Percentiles rank a stretch among this genome's conserved stretches.
Conservation (phyloP, 805 yeast species). For the Lipomyces yamadae region DNA sequence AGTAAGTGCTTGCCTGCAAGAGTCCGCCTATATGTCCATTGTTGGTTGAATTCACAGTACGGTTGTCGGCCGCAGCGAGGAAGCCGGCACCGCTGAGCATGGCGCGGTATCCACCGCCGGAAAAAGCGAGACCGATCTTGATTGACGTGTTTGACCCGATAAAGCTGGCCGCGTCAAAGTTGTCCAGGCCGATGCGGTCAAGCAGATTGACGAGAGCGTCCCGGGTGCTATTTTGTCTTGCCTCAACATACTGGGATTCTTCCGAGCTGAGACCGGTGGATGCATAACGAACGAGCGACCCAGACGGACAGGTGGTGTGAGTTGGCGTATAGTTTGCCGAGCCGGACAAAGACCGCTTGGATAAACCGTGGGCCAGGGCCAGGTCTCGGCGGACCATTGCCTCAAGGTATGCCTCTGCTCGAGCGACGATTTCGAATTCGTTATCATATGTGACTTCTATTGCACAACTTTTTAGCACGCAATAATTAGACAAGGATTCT, state of each 20-base stretch:
- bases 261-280: slow-evolving; percentile 15
- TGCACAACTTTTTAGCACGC: not conserved
- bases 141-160: slow-evolving; percentile 36
- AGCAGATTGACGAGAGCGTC: slow-evolving; percentile 51
- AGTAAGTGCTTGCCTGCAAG: slow-evolving; percentile 59
- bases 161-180: slow-evolving; percentile 42
- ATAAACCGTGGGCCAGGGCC: not conserved
- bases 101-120: slow-evolving; percentile 87
- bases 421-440: not conserved
- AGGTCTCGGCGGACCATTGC: slow-evolving; percentile 6
- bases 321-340: slow-evolving; percentile 25
- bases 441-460: not conserved
- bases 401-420: slow-evolving; percentile 6
- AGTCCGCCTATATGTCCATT: slow-evolving; percentile 55
- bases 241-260: slow-evolving; percentile 39
- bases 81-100: slow-evolving; percentile 65
- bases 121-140: slow-evolving; percentile 56
- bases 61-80: slow-evolving; percentile 55
- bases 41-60: slow-evolving; percentile 48
- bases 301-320: slow-evolving; percentile 21
- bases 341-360: not conserved
- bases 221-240: slow-evolving; percentile 30
- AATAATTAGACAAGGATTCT: no score
- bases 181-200: slow-evolving; percentile 53
- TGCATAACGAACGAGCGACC: slow-evolving; percentile 29